Conservation (phyloP, 768 basidiomycete species). For the Boletellus ananiceps region DNA sequence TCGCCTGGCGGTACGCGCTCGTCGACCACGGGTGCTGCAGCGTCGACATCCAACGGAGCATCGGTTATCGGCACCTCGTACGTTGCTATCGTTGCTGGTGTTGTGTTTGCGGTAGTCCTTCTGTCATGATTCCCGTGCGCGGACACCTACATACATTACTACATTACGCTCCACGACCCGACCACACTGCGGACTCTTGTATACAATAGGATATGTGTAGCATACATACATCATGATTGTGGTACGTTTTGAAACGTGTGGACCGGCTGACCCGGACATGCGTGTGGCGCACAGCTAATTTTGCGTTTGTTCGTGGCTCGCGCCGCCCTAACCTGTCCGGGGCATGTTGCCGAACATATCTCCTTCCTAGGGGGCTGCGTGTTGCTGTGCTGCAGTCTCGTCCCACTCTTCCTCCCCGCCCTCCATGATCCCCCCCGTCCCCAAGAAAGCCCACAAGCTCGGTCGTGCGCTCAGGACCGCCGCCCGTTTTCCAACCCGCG, state of each 20-base stretch:
- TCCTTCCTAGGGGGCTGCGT: conserved; percentile 11
- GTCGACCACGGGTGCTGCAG: conserved; percentile 13
- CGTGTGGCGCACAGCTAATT: too few species aligned
- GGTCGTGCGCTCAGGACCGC: conserved; percentile 58
- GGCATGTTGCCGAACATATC: background rate
- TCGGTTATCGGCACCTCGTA: conserved; percentile 26
- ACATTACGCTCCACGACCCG: background rate
- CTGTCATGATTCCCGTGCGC: conserved; percentile 23
- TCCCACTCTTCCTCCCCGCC: background rate
- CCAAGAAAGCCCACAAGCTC: conserved; percentile 47
- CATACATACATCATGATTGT: background rate
- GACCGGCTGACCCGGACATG: background rate
- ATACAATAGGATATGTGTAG: background rate
- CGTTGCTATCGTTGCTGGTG: conserved; percentile 29
- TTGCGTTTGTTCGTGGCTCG: too few species aligned
- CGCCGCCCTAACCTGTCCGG: background rate
- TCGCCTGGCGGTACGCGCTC: conserved; percentile 8
- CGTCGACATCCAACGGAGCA: conserved; percentile 15
- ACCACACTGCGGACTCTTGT: background rate
- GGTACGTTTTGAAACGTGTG: background rate
- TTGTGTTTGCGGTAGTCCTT: conserved; percentile 33
- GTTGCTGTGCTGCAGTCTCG: conserved; percentile 10
- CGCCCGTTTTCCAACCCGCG: conserved; percentile 48
- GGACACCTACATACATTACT: too few species aligned
- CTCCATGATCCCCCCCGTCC: conserved; percentile 30